These are phyloP conservation scores for Spencermartinsiella europaea DNA, from an alignment of 805 yeast genomes.

Conservation along the genomic window DNA sequence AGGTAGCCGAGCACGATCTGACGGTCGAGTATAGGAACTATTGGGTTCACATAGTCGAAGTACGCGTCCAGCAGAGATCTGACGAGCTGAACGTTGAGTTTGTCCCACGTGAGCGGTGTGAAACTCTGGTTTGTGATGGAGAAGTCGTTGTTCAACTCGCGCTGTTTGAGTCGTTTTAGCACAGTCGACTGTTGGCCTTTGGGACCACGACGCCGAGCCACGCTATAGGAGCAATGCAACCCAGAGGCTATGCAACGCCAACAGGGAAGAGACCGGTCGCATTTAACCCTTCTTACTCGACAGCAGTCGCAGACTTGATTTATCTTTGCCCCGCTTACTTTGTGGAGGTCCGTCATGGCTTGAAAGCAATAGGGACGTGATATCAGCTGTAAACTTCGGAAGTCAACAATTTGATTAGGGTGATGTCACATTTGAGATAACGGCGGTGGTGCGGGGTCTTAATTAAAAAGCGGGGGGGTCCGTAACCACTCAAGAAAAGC, in stretches of 20 bases:
- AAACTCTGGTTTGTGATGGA: not conserved
- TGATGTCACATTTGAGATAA: no score
- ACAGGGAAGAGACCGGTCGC: not conserved
- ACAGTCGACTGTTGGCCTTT: not conserved
- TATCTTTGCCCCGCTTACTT: not conserved
- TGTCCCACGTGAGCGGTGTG: not conserved
- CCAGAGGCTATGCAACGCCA: not conserved
- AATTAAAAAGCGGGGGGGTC: no score
- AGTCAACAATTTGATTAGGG: no score
- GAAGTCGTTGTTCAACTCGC: not conserved
- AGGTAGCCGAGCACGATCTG: not conserved
- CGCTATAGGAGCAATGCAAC: not conserved
- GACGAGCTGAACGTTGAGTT: not conserved
- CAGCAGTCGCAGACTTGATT: not conserved
- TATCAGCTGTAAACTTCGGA: no score
- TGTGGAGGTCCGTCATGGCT: not conserved
- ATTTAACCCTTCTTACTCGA: conserved; percentile 1
- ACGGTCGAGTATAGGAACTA: conserved; percentile 8
- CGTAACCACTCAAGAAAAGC: no score
- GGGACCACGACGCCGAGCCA: not conserved
- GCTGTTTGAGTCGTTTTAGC: not conserved
- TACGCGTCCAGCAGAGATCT: conserved; percentile 3
- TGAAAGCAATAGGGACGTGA: no score
- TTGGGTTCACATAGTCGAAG: conserved; percentile 11
- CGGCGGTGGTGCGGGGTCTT: no score